phyloP scores from a whole-genome alignment of 1,284 basidiomycete genomes.

The Inonotus hispidus region DNA sequence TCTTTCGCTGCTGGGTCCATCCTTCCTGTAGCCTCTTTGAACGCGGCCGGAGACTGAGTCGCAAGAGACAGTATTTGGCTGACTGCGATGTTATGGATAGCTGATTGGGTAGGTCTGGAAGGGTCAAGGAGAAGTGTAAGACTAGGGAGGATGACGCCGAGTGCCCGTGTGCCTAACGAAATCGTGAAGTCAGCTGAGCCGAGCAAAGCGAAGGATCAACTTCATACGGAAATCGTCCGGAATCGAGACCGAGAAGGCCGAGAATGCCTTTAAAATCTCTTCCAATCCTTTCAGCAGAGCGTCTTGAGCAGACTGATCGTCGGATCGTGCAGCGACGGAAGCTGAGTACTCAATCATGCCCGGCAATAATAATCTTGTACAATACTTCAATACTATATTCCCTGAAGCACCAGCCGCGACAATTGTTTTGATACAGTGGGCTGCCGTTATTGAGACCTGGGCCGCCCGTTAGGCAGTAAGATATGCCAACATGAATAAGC shows the following conservation, averaged over 20 bases:
- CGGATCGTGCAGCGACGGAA: constrained; percentile 53
- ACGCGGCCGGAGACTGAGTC: constrained; percentile 65
- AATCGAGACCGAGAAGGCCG: constrained; percentile 55
- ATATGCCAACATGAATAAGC: constrained; percentile 1
- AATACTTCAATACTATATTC: constrained; percentile 65
- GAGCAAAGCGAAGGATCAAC: background rate
- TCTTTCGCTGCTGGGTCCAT: constrained; percentile 59
- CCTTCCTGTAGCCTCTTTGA: constrained; percentile 81
- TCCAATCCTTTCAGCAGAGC: constrained; percentile 55
- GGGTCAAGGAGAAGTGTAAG: constrained; percentile 71
- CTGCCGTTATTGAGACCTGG: constrained; percentile 82
- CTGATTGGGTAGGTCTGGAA: constrained; percentile 37
- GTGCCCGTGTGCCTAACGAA: constrained; percentile 54
- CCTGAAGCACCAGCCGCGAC: constrained; percentile 60
- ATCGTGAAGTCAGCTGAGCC: constrained; percentile 11
- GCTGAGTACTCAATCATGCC: constrained; percentile 77
- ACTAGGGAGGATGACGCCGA: constrained; percentile 78
- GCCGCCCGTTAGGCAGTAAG: too few species aligned
- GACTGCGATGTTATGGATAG: constrained; percentile 61
- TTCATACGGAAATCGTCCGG: constrained; percentile 61
- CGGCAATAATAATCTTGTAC: constrained; percentile 70
- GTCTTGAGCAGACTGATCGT: constrained; percentile 51
- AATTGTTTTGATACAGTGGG: constrained; percentile 84
- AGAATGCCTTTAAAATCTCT: constrained; percentile 81
- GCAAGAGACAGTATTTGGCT: constrained; percentile 76